A percentile compares a stretch with the other conserved stretches of the same genome.
Conservation (phyloP, 225 moss, liverwort and hornwort genomes). For the Pseudoscleropodium purum region DNA sequence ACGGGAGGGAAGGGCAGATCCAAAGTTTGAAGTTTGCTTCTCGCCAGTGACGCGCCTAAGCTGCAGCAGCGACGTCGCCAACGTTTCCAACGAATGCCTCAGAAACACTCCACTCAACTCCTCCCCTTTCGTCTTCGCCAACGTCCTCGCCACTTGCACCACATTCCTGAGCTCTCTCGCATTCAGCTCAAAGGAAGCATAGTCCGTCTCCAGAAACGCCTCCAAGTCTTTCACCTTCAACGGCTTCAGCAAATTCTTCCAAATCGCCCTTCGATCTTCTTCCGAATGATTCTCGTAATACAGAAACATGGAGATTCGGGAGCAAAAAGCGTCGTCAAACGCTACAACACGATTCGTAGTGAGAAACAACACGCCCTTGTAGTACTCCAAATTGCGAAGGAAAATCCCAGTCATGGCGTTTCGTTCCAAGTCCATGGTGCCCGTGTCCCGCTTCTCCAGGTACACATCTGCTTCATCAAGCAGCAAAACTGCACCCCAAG, state of each 20-base stretch:
- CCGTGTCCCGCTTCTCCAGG: constrained; percentile 8
- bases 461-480: constrained; percentile 45
- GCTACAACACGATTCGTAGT: constrained; percentile 36
- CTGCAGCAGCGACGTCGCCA: neutral
- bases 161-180: constrained; percentile 52
- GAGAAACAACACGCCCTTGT: constrained; percentile 32
- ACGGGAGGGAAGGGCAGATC: too few relatives aligned
- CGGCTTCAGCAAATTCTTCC: constrained; percentile 29
- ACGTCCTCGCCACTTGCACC: constrained; percentile 21
- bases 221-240: neutral
- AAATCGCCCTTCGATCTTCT: constrained; percentile 1
- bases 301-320: constrained; percentile 46
- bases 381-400: constrained; percentile 31
- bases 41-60: neutral
- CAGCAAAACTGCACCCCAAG: constrained; percentile 33
- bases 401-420: constrained; percentile 38
- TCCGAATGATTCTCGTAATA: constrained; percentile 4
- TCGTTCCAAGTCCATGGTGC: neutral
- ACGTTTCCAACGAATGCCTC: neutral
- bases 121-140: constrained; percentile 13
- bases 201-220: neutral
- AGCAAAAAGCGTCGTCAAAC: constrained; percentile 46
- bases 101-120: neutral
- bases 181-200: constrained; percentile 18
- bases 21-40: neutral